Conservation (phyloP, 176 grass and related monocot genomes). For the Rhipidocladum racemiflorum region DNA sequence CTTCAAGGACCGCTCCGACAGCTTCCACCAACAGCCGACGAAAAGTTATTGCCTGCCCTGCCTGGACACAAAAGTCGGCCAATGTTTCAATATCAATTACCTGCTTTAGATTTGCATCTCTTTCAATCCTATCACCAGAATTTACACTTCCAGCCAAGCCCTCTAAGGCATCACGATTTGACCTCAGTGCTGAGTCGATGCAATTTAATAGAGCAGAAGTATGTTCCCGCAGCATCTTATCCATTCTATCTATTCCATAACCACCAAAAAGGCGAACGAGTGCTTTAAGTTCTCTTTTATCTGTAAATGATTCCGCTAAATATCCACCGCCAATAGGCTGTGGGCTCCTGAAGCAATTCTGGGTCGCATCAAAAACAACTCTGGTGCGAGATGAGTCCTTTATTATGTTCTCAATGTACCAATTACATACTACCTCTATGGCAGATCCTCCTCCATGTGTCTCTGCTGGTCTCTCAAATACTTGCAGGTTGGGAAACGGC, state of each 20-base stretch:
- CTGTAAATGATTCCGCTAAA: constrained; percentile 85
- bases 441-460: constrained; percentile 72
- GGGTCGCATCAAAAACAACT: constrained; percentile 57
- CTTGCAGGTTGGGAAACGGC: constrained; percentile 72
- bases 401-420: constrained; percentile 92
- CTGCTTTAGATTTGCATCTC: constrained; percentile 89
- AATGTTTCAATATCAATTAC: constrained; percentile 86
- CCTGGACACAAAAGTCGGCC: constrained; percentile 85
- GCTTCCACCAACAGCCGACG: constrained; percentile 79
- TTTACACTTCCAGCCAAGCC: constrained; percentile 77
- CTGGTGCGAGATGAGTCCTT: constrained; percentile 69
- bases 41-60: constrained; percentile 89
- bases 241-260: constrained; percentile 89
- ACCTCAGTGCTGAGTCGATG: constrained; percentile 79
- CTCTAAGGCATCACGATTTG: constrained; percentile 85
- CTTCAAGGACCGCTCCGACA: constrained; percentile 70
- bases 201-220: constrained; percentile 89
- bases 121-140: constrained; percentile 89
- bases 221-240: constrained; percentile 79
- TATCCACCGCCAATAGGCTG: constrained; percentile 62
- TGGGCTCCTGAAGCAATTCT: constrained; percentile 77
- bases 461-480: constrained; percentile 69
- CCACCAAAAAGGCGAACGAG: constrained; percentile 83
- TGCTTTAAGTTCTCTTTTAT: constrained; percentile 83
- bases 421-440: constrained; percentile 74